Evolutionary conservation across 139 green algal species (phyloP).

Genomic region (Zygnema cylindricum): DNA sequence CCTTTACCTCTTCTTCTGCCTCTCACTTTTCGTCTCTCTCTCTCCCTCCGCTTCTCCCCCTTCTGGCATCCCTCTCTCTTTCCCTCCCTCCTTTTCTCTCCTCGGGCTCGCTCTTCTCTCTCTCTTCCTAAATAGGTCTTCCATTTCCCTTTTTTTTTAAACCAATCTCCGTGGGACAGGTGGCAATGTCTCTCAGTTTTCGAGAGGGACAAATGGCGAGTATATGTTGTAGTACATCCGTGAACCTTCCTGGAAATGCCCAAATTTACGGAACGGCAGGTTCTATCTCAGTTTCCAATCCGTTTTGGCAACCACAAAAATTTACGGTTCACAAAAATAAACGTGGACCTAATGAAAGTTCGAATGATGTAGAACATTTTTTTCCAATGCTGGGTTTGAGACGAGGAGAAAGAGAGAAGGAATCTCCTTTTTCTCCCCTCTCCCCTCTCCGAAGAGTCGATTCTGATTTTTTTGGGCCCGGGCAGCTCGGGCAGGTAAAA

Average conservation of each 20-base stretch:
- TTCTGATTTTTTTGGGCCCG: no score
- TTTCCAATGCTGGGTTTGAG: neutral
- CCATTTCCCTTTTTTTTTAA: neutral
- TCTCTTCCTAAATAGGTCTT: neutral
- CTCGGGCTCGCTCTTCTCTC: neutral
- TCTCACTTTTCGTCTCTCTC: neutral
- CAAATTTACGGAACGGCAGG: slow-evolving; percentile 11
- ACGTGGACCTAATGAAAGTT: neutral
- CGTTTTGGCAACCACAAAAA: slow-evolving; percentile 19
- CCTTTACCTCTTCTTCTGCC: neutral
- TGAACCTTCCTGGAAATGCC: slow-evolving; percentile 4
- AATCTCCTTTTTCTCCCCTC: no score
- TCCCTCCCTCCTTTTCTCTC: neutral
- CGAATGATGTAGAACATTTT: neutral
- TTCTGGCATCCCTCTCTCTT: neutral
- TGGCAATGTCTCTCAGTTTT: slow-evolving; percentile 8
- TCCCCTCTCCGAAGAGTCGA: no score
- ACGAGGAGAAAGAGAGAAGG: no score
- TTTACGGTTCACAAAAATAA: neutral
- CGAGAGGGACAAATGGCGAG: slow-evolving; percentile 1
- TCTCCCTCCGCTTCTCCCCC: neutral
- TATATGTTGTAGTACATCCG: neutral
- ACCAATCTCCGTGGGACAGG: neutral
- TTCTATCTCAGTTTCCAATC: slow-evolving; percentile 13
- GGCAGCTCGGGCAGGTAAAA: no score